phyloP scores from a whole-genome alignment of 257 asterid genomes.

The Jacaranda copaia region DNA sequence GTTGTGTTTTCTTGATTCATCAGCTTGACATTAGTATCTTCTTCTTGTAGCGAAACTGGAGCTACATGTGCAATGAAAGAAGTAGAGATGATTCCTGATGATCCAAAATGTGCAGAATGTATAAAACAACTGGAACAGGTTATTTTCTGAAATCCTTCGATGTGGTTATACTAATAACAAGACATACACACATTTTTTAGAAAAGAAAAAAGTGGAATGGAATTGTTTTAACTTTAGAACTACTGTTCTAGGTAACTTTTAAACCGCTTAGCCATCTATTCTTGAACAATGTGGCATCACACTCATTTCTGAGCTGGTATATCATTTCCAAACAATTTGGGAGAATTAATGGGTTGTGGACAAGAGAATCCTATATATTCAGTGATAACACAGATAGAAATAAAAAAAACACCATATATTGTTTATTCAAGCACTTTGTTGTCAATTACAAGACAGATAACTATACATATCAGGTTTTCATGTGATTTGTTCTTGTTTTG shows the following conservation, averaged over 20 bases:
- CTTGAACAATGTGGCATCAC: no score
- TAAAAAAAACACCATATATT: background rate
- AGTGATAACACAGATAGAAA: background rate
- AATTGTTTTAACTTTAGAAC: no score
- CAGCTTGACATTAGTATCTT: slow-evolving; percentile 4
- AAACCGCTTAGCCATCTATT: no score
- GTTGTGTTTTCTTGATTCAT: slow-evolving; percentile 22
- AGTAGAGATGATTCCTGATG: slow-evolving; percentile 78
- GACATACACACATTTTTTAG: background rate
- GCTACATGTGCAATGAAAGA: slow-evolving; percentile 91
- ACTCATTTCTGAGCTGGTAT: no score
- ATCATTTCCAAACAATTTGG: no score
- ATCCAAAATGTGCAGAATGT: slow-evolving; percentile 72
- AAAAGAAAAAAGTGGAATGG: no score
- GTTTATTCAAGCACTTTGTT: slow-evolving; percentile 6
- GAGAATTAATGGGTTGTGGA: no score
- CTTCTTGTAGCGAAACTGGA: slow-evolving; percentile 78
- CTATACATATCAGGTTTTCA: slow-evolving; percentile 20
- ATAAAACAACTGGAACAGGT: slow-evolving; percentile 90
- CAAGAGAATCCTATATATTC: background rate
- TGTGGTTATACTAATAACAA: slow-evolving; percentile 13
- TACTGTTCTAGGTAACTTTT: no score
- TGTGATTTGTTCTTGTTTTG: slow-evolving; percentile 29
- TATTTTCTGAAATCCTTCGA: slow-evolving; percentile 31
- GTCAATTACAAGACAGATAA: background rate